A percentile compares a stretch with the other conserved stretches of the same genome.
Conservation (phyloP, 2,329 filamentous ascomycete genomes). For the Escovopsis sp. region DNA sequence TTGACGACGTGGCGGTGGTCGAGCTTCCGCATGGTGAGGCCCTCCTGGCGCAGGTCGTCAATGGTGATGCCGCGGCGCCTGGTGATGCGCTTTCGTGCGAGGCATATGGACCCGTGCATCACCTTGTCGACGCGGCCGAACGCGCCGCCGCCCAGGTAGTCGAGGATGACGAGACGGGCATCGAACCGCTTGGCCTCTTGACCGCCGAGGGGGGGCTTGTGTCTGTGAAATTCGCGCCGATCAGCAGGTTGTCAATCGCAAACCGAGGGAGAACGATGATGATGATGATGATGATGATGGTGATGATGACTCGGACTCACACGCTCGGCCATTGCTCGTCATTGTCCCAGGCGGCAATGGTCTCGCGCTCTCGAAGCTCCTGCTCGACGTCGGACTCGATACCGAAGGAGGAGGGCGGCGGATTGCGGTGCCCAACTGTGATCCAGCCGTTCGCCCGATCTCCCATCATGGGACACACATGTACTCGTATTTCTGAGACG, state of each 20-base stretch:
- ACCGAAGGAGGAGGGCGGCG: constrained; percentile 9
- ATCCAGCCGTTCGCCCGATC: constrained; percentile 19
- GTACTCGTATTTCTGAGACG: background rate
- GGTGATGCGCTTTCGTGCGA: constrained; percentile 30
- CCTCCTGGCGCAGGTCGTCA: constrained; percentile 29
- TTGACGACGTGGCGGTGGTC: constrained; percentile 33
- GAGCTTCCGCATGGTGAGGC: constrained; percentile 31
- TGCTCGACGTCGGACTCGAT: constrained; percentile 15
- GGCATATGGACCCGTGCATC: constrained; percentile 23
- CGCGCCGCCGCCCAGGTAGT: constrained; percentile 27
- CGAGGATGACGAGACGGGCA: constrained; percentile 15
- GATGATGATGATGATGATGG: background rate
- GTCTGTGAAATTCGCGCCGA: constrained; percentile 7
- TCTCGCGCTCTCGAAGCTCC: constrained; percentile 15
- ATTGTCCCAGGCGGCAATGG: constrained; percentile 17
- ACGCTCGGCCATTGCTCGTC: constrained; percentile 21
- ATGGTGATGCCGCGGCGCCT: constrained; percentile 23
- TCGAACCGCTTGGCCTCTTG: constrained; percentile 21
- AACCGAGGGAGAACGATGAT: background rate
- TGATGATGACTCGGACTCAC: constrained; percentile 11
- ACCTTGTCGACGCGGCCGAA: constrained; percentile 32
- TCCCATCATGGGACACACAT: constrained; percentile 11
- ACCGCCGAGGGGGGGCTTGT: constrained; percentile 16
- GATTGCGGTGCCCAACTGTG: constrained; percentile 15
- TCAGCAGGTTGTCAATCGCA: background rate